Evolutionary conservation across 148 eudicot species (phyloP).

Genomic region (Chenopodium quinoa): DNA sequence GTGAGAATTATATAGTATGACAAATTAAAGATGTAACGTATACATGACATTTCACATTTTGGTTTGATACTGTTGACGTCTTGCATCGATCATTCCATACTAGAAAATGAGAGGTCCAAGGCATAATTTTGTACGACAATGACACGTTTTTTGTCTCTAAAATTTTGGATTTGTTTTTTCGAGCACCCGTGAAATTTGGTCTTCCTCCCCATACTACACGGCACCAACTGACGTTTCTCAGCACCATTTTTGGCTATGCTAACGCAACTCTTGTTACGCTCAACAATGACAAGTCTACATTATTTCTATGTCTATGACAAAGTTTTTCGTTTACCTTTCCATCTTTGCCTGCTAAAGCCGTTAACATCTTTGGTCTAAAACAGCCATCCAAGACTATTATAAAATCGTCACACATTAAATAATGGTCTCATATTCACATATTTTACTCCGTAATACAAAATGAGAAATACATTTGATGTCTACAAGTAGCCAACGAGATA

Average conservation of each 20-base stretch:
- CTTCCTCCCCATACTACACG: constrained; percentile 15
- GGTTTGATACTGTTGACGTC: constrained; percentile 24
- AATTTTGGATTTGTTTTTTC: not conserved
- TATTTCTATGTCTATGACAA: not conserved
- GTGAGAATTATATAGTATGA: not conserved
- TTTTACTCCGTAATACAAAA: too few species aligned
- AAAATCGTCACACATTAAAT: too few species aligned
- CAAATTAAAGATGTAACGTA: constrained; percentile 9
- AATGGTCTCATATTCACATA: too few species aligned
- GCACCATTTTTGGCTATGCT: not conserved
- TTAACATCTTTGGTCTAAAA: too few species aligned
- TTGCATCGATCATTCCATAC: constrained; percentile 27
- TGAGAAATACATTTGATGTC: too few species aligned
- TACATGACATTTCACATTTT: constrained; percentile 11
- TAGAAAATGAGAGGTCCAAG: constrained; percentile 27
- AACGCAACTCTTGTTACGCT: not conserved
- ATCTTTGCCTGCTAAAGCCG: too few species aligned
- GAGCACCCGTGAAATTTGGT: constrained; percentile 21
- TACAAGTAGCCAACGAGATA: too few species aligned
- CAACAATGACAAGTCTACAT: not conserved
- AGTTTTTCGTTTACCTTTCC: too few species aligned
- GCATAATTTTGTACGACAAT: constrained; percentile 15
- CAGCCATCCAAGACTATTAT: too few species aligned
- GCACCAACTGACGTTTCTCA: constrained; percentile 14
- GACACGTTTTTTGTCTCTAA: constrained; percentile 10